Evolutionary conservation across 306 rosid species (phyloP), one percentile per base, ranked within the genome.

Genomic region (Dalbergia oliveri): DNA sequence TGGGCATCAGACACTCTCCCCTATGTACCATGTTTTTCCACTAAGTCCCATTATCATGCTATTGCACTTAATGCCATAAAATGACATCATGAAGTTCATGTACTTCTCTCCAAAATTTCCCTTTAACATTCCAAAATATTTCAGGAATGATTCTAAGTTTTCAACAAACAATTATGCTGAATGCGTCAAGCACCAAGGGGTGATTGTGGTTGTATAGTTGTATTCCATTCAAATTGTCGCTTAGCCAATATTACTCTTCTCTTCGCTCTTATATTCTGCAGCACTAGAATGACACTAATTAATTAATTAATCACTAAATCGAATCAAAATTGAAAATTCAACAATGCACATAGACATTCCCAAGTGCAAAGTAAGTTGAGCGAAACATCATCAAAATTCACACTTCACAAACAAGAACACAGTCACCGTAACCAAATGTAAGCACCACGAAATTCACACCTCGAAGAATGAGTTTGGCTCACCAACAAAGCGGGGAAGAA

Each of bases 11-110:
- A 74, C 21, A 7, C 47, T 8, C n/a, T 57, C 56, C 56, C 66
- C 49, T 47, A 39, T 23, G 37, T 11, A 13, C 26, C 56, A 58
- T 73, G 61, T 43, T 73, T 73, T 23, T 9, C 31, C 69, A 43
- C 41, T 1, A 21, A 58, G 57, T 13, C 78, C 11, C 11, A 16
- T 26, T 18, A 12, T 35, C n/a, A 72, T 35, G 66, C 41, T 39
- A 73, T 37, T 73, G 69, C 78, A 59, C 31, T 59, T 59, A 73
- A 41, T 43, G 78, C 57, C 44, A 58, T 7, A 59, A 59, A 21
- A 44, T 58, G 58, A 59, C 31, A 74, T 5, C 3, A 57, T 11
- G 19, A 62, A 60, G 44, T 69, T 41, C 15, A 47, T 49, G 43
- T 63, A 60, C 45, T 34, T 49, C 45, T 14, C 59, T 11, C 5